phyloP scores from a whole-genome alignment of 1,284 basidiomycete genomes.

The Trichosporon asahii region DNA sequence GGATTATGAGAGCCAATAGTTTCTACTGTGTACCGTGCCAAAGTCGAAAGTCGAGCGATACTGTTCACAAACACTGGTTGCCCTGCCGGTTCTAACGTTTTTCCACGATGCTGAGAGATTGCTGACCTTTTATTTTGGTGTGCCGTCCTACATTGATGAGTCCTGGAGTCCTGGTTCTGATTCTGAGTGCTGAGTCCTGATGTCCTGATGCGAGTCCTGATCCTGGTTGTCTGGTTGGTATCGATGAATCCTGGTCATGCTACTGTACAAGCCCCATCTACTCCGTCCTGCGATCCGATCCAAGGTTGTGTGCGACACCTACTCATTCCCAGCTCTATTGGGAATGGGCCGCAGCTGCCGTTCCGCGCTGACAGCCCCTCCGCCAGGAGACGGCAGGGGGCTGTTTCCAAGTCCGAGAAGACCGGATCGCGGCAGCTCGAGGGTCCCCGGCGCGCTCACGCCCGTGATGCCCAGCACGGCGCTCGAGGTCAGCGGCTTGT shows the following conservation, averaged over 20 bases:
- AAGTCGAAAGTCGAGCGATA: too few species aligned
- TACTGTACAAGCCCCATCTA: not conserved
- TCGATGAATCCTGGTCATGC: conserved; percentile 3
- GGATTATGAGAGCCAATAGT: not conserved
- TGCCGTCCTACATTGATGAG: not conserved
- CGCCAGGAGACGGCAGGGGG: not conserved
- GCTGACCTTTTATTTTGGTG: not conserved
- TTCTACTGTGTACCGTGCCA: too few species aligned
- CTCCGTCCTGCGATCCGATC: too few species aligned
- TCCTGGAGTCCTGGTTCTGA: not conserved
- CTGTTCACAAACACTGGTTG: too few species aligned
- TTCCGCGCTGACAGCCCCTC: not conserved
- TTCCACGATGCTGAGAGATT: not conserved
- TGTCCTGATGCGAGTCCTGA: not conserved
- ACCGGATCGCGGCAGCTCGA: not conserved
- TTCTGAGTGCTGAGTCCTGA: not conserved
- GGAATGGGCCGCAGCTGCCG: conserved; percentile 3
- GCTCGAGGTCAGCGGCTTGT: not conserved
- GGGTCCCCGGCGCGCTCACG: not conserved
- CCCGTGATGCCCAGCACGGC: not conserved
- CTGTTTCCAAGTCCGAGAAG: not conserved
- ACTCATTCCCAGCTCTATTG: not conserved
- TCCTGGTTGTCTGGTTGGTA: not conserved
- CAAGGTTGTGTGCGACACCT: too few species aligned
- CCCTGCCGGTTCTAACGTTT: too few species aligned